A percentile compares a stretch with the other conserved stretches of the same genome.
phyloP scores from a whole-genome alignment of 805 yeast species.

The Candida corydali region DNA sequence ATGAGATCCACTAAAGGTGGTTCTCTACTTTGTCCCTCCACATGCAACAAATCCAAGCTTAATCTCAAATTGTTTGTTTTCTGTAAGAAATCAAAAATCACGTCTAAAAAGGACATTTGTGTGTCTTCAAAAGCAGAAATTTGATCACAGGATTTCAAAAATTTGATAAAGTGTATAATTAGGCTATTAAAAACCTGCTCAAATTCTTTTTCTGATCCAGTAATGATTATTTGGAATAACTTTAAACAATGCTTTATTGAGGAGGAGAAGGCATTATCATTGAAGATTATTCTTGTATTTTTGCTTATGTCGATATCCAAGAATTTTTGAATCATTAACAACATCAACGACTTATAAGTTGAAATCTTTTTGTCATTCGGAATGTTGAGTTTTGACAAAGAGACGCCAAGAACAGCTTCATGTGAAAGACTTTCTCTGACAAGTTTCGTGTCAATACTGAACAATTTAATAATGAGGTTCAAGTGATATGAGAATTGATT shows the following conservation, averaged over 20 bases:
- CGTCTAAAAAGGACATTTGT: conserved; percentile 22
- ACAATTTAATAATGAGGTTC: conserved; percentile 47
- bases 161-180: conserved; percentile 31
- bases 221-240: conserved; percentile 40
- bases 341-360: conserved; percentile 54
- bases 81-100: conserved; percentile 26
- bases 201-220: conserved; percentile 57
- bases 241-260: conserved; percentile 39
- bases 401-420: conserved; percentile 38
- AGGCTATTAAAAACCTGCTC: conserved; percentile 39
- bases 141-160: conserved; percentile 8
- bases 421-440: conserved; percentile 48
- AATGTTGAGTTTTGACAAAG: no score
- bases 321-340: conserved; percentile 33
- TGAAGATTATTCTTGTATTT: conserved; percentile 17
- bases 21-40: conserved; percentile 26
- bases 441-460: conserved; percentile 40
- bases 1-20: conserved; percentile 41
- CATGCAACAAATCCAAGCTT: conserved; percentile 24
- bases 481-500: conserved; percentile 61
- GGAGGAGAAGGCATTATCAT: neutral
- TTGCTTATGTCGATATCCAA: neutral
- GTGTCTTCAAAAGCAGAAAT: conserved; percentile 22
- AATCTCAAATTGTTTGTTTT: conserved; percentile 25
- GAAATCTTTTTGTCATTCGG: conserved; percentile 21